Conservation (phyloP, 768 basidiomycete genomes). For the Leccinum imitatum region DNA sequence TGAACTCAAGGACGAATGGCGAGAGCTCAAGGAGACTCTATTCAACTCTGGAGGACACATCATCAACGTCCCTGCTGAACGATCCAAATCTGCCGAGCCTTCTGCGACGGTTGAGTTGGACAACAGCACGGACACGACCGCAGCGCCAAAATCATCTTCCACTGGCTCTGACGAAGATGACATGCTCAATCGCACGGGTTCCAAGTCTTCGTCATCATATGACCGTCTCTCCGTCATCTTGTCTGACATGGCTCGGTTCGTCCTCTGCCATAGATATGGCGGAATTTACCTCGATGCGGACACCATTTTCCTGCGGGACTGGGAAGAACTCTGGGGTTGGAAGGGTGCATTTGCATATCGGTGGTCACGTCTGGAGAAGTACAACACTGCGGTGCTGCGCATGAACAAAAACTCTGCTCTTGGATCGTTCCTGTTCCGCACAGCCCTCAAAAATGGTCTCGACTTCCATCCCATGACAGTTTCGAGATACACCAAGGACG, state of each 20-base stretch:
- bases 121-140: constrained; percentile 24
- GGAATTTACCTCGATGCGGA: constrained; percentile 98
- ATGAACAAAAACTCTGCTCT: constrained; percentile 92
- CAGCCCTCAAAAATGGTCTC: constrained; percentile 87
- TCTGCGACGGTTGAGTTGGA: constrained; percentile 17
- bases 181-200: constrained; percentile 81
- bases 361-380: constrained; percentile 90
- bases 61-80: constrained; percentile 57
- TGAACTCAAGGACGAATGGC: constrained; percentile 90
- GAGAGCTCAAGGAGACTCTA: constrained; percentile 64
- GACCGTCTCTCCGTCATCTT: constrained; percentile 91
- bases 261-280: constrained; percentile 95
- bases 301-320: constrained; percentile 92
- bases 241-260: constrained; percentile 96
- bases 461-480: constrained; percentile 99
- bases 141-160: constrained; percentile 21
- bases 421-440: constrained; percentile 91
- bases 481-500: constrained; percentile 86
- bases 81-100: constrained; percentile 32
- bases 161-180: constrained; percentile 44
- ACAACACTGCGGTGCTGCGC: constrained; percentile 95
- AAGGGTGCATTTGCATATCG: constrained; percentile 95
- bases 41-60: constrained; percentile 88
- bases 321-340: constrained; percentile 99
- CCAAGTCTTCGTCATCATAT: constrained; percentile 83